Conservation (phyloP, 495 filamentous ascomycete genomes). For the Bacidia gigantensis region DNA sequence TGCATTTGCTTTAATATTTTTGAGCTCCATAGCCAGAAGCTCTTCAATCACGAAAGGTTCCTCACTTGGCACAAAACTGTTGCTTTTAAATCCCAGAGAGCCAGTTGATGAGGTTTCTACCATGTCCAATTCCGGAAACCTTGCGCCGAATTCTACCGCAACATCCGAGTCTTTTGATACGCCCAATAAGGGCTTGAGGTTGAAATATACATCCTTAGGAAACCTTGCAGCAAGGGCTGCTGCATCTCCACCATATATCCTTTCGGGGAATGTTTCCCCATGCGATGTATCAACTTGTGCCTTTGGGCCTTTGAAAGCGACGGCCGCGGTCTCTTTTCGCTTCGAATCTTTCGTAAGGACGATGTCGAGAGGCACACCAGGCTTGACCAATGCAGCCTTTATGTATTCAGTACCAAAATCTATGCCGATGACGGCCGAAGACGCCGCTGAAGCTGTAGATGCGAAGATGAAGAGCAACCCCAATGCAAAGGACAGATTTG, state of each 20-base stretch:
- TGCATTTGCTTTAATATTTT: constrained; percentile 76
- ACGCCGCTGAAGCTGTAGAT: constrained; percentile 41
- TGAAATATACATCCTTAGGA: constrained; percentile 84
- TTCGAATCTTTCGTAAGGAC: constrained; percentile 97
- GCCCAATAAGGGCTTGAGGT: constrained; percentile 78
- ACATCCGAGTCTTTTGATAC: constrained; percentile 46
- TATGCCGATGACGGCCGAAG: constrained; percentile 71
- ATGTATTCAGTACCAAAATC: constrained; percentile 96
- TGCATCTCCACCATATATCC: constrained; percentile 84
- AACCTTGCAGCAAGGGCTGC: constrained; percentile 75
- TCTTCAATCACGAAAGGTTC: constrained; percentile 80
- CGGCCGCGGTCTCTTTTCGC: constrained; percentile 82
- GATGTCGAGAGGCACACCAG: constrained; percentile 94
- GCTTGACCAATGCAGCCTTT: constrained; percentile 93
- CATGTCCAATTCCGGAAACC: constrained; percentile 47
- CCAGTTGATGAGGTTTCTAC: constrained; percentile 43
- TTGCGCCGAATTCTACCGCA: constrained; percentile 50
- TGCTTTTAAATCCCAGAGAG: constrained; percentile 65
- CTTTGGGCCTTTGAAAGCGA: constrained; percentile 79
- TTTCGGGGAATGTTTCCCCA: constrained; percentile 60
- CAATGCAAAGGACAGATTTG: constrained; percentile 25
- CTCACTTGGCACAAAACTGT: constrained; percentile 47
- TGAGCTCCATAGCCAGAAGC: constrained; percentile 89
- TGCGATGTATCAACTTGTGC: constrained; percentile 31
- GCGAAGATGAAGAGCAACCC: constrained; percentile 43